Evolutionary conservation across 2,329 filamentous ascomycete species (phyloP), one percentile per base, ranked within the genome.

Genomic region (Aspergillus neoniger): DNA sequence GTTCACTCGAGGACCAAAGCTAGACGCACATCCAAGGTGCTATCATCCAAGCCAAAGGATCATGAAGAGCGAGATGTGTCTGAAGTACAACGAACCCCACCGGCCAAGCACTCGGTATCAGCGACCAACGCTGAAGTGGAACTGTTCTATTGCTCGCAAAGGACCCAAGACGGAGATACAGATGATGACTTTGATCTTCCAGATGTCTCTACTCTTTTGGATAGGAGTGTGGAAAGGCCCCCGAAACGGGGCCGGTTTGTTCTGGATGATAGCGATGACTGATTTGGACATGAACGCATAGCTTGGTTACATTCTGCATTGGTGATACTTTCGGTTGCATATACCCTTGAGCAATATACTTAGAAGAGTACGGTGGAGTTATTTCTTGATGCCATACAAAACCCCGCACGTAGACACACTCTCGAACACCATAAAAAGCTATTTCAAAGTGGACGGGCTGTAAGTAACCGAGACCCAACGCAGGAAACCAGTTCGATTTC

Each of bases 201-300:
- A 28, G 69, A 75, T 56, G 61, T 72, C 10, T 65, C 65, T 19
- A 64, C 68, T n/a, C 64, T 75, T 21, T 58, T 71, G 47, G 61
- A 59, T 51, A 59, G 64, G 23, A 61, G 57, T 19, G 30, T 61
- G 21, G 65, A 69, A 47, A 65, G 62, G 48, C 47, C 62, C 17
- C 63, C 58, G 58, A 67, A 63, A 58, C 63, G 59, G 60, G 68
- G 55, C 25, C 65, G 60, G n/a, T 56, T 62, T 32, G 62, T 72
- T 25, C 54, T 71, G 55, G 70, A 71, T 62, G 70, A 75, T 38
- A 72, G 65, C 59, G 70, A 74, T 59, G 67, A 64, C 48, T 65
- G 57, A 64, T 53, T 55, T 57, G 47, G 48, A 21, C 41, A 30
- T 44, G 6, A 28, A 21, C 15, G 32, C 14, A 36, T 56, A 43